Evolutionary conservation across 495 filamentous ascomycete genomes (phyloP), one percentile per base, ranked within the genome.

Genomic region (Venustampulla echinocandica): DNA sequence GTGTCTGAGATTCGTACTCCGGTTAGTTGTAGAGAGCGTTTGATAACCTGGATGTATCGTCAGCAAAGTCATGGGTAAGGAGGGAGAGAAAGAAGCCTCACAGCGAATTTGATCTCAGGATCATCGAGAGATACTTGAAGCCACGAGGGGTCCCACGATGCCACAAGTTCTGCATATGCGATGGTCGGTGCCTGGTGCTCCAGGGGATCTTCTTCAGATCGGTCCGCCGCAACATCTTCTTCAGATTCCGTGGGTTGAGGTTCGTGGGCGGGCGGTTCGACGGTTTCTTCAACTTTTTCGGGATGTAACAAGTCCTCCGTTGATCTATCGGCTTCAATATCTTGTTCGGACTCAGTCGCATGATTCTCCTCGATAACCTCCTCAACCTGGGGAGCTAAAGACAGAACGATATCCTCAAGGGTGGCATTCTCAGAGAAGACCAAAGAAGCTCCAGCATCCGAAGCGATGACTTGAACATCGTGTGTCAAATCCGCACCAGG

Each of bases 11-110:
- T 67, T 21, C 74, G 74, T 35, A 79, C 75, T 42, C 86, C 87
- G 22, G 79, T 88, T 42, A 96, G 68, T 59, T 87, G 81, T 58
- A 82, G 75, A 39, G 86, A 66, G 32, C 87, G 80, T 67, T 90
- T 92, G 47, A 83, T 61, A 50, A 86, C 70, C 87, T 90, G 36
- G 13, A 21, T 39, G 21, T 40, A 42, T 21, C 15, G 19, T 27
- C 39, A 47, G 45, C 40, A 34, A 24, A 32, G 9, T 51, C 47
- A 21, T 46, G 19, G 22, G 20, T 13, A 20, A 0, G 18, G 24
- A 17, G n/a, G 19, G 1, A 20, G 49, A 9, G 18, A 24, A 47
- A 77, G 34, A 40, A 21, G 5, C 17, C 84, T 63, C 70, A 90
- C 84, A 49, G 78, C 78, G 65, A 90, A 90, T 58, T 85, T 87